Conservation (phyloP, 495 filamentous ascomycete genomes). For the Pseudotulostoma volvatum region DNA sequence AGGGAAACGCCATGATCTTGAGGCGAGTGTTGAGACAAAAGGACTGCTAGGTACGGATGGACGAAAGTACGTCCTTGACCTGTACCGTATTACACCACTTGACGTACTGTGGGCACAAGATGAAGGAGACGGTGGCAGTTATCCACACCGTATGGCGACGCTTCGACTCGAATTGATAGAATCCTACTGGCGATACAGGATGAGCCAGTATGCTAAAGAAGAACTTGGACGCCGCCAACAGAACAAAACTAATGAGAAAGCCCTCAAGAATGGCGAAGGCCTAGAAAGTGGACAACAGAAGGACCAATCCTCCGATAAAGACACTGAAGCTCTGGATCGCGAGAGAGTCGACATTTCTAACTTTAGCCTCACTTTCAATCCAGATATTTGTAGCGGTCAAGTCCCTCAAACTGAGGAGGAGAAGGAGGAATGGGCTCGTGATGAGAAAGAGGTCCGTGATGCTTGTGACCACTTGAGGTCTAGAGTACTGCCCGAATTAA, state of each 20-base stretch:
- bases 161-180: constrained; percentile 82
- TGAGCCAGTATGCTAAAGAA: constrained; percentile 66
- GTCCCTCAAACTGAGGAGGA: constrained; percentile 78
- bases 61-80: constrained; percentile 87
- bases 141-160: constrained; percentile 92
- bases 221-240: constrained; percentile 47
- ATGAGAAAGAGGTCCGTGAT: constrained; percentile 76
- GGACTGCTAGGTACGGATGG: constrained; percentile 94
- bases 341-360: constrained; percentile 64
- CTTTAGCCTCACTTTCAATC: constrained; percentile 82
- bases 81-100: constrained; percentile 86
- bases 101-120: constrained; percentile 86
- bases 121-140: constrained; percentile 40
- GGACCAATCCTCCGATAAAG: constrained; percentile 17
- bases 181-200: constrained; percentile 61
- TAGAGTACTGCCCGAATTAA: constrained; percentile 54
- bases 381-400: constrained; percentile 90
- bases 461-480: constrained; percentile 64
- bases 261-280: constrained; percentile 6
- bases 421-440: constrained; percentile 65
- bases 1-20: constrained; percentile 72
- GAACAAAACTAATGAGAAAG: constrained; percentile 25
- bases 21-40: constrained; percentile 96
- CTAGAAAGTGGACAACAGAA: constrained; percentile 8
- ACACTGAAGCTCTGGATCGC: constrained; percentile 24